These are phyloP conservation scores for Micractinium sp. DNA, from an alignment of 139 green algal genomes.

Conservation along the genomic window DNA sequence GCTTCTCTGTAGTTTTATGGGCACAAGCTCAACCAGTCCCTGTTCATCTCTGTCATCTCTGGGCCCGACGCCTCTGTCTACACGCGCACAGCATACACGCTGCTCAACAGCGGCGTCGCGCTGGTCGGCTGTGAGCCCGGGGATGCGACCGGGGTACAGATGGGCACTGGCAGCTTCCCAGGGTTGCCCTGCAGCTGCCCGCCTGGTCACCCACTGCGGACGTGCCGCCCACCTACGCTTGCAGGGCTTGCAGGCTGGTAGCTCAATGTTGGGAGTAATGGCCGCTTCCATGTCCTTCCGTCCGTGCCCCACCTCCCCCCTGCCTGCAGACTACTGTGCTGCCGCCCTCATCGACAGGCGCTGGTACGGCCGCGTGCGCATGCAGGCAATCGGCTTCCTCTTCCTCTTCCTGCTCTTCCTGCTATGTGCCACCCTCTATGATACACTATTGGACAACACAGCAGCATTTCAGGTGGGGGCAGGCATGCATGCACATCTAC, in stretches of 20 bases:
- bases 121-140: constrained; percentile 51
- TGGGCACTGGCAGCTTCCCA: too few species aligned
- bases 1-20: constrained; percentile 60
- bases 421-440: constrained; percentile 59
- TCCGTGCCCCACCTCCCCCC: background rate
- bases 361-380: constrained; percentile 58
- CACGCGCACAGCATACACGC: constrained; percentile 67
- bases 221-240: too few species aligned
- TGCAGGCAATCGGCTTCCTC: constrained; percentile 61
- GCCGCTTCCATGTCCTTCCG: too few species aligned
- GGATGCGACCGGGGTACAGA: too few species aligned
- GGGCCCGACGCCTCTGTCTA: constrained; percentile 48
- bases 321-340: constrained; percentile 65
- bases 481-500: background rate
- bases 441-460: constrained; percentile 39
- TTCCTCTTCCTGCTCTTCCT: constrained; percentile 72
- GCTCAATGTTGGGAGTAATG: too few species aligned
- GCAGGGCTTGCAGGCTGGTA: background rate
- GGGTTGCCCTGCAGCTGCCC: too few species aligned
- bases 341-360: constrained; percentile 68
- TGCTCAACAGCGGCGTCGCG: constrained; percentile 74
- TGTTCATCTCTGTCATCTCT: constrained; percentile 60
- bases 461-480: constrained; percentile 15
- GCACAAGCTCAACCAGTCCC: constrained; percentile 78
- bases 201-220: too few species aligned